These are phyloP conservation scores for Schizopora paradoxa DNA, from an alignment of 1,284 basidiomycete species.

Conservation along the genomic window DNA sequence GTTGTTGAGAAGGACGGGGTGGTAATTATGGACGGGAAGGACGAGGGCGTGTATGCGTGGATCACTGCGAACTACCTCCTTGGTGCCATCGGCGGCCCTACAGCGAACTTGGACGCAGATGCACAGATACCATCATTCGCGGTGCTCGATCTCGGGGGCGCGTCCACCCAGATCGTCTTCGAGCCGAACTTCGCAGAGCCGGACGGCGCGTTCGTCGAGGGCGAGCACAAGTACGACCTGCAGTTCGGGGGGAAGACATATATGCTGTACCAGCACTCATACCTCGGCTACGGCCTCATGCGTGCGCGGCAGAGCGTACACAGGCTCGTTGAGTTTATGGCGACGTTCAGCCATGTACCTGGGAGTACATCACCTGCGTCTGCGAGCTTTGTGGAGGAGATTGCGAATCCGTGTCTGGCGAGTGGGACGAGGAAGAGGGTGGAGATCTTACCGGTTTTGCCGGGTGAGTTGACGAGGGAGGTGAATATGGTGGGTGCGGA, in stretches of 20 bases:
- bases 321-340: conserved; percentile 85
- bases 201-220: conserved; percentile 59
- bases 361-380: conserved; percentile 16
- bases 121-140: conserved; percentile 79
- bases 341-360: conserved; percentile 35
- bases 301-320: conserved; percentile 83
- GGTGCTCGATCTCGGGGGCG: conserved; percentile 94
- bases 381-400: conserved; percentile 25
- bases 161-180: conserved; percentile 97
- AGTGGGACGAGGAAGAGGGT: conserved; percentile 61
- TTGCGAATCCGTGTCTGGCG: conserved; percentile 79
- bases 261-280: conserved; percentile 90
- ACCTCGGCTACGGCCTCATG: conserved; percentile 96
- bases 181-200: conserved; percentile 67
- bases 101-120: conserved; percentile 41
- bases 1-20: conserved; percentile 62
- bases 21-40: conserved; percentile 92
- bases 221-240: conserved; percentile 93
- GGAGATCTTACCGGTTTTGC: conserved; percentile 60
- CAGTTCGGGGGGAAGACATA: conserved; percentile 67
- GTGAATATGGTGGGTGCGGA: conserved; percentile 82
- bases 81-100: conserved; percentile 65
- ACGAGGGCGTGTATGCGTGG: conserved; percentile 98
- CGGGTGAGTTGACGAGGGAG: conserved; percentile 39
- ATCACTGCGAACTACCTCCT: conserved; percentile 95